These are phyloP conservation scores for Paxillus ammoniavirescens DNA, from an alignment of 768 basidiomycete genomes.

Conservation along the genomic window DNA sequence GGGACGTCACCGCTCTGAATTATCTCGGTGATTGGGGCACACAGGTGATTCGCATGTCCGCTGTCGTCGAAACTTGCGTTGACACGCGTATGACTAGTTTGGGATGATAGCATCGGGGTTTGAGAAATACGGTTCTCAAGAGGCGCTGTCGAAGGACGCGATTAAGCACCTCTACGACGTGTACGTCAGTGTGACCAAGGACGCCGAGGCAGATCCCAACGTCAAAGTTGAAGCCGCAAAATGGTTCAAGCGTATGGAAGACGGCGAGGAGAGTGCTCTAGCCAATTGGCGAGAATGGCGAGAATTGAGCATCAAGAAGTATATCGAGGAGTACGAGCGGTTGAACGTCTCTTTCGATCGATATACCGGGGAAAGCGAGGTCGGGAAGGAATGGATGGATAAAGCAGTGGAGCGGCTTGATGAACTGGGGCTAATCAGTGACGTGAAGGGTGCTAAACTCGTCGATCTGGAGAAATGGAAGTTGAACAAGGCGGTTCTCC, in stretches of 20 bases:
- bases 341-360: constrained; percentile 90
- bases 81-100: constrained; percentile 44
- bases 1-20: constrained; percentile 89
- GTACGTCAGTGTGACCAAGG: constrained; percentile 92
- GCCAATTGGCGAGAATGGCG: constrained; percentile 93
- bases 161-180: constrained; percentile 95
- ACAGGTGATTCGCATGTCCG: constrained; percentile 55
- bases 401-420: constrained; percentile 67
- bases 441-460: constrained; percentile 78
- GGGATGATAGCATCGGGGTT: constrained; percentile 90
- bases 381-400: constrained; percentile 71
- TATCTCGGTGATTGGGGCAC: constrained; percentile 99
- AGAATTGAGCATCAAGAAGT: constrained; percentile 85
- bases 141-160: constrained; percentile 79
- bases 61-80: neutral
- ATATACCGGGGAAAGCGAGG: constrained; percentile 88
- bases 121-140: constrained; percentile 86
- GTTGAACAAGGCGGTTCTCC: constrained; percentile 84
- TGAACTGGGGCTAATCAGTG: constrained; percentile 71
- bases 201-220: constrained; percentile 66
- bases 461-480: constrained; percentile 90
- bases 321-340: constrained; percentile 82
- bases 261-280: constrained; percentile 82
- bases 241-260: constrained; percentile 95
- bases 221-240: constrained; percentile 76